A percentile compares a stretch with the other conserved stretches of the same genome.
Conservation (phyloP, 176 grass and related monocot genomes). For the Otatea glauca region DNA sequence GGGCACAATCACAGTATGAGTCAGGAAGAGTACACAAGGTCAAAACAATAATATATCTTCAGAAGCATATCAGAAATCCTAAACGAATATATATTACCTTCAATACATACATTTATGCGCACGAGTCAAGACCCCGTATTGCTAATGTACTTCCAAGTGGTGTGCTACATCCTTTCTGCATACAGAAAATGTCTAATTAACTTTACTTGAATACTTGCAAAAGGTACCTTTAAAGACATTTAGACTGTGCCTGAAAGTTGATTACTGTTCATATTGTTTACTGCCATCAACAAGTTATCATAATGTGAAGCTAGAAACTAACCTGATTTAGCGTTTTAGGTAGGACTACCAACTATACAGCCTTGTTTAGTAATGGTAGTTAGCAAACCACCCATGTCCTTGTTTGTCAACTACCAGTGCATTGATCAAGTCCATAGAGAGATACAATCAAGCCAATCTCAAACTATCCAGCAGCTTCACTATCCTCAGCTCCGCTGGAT, state of each 20-base stretch:
- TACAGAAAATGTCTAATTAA: neutral
- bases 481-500: constrained; percentile 5
- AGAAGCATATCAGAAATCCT: constrained; percentile 2
- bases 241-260: neutral
- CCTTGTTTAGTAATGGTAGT: constrained; percentile 2
- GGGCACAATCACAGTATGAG: neutral
- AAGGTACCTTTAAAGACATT: neutral
- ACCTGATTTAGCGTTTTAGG: neutral
- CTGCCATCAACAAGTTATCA: constrained; percentile 22
- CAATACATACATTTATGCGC: neutral
- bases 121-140: neutral
- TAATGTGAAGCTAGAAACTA: neutral
- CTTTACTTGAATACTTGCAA: neutral
- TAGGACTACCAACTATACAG: neutral
- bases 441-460: constrained; percentile 16
- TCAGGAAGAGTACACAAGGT: neutral
- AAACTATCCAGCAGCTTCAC: constrained; percentile 29
- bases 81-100: neutral
- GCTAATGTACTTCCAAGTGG: neutral
- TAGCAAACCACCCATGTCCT: neutral
- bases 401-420: neutral
- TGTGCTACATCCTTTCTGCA: neutral
- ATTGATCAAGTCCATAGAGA: neutral
- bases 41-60: constrained; percentile 18
- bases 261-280: neutral